Evolutionary conservation across 2,329 filamentous ascomycete genomes (phyloP), one percentile per base, ranked within the genome.

Genomic region (Clonostachys byssicola): DNA sequence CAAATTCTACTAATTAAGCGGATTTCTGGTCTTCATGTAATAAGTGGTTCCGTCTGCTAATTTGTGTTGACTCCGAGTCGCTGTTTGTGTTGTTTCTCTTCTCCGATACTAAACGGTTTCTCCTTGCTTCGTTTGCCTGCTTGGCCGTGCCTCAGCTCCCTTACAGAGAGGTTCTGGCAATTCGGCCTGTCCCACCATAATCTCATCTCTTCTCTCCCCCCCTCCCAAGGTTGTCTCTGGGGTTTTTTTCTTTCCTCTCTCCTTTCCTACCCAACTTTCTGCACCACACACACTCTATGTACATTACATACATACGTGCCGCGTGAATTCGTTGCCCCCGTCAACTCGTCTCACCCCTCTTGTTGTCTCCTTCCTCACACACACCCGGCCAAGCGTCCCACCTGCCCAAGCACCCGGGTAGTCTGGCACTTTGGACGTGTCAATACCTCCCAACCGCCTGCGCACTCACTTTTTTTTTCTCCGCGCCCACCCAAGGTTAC

Each of bases 311-410:
- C 38, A 35, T 42, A 35, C n/a, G 33, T 38, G 3, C 13, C 12
- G 12, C 33, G 20, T 23, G 45, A 34, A 40, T 12, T 17, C 16
- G 17, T n/a, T 14, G 12, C 16, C 40, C 23, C 16, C 40, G 13
- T 20, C 13, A 13, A 17, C 4, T 41, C 40, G 12, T 17, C 13
- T 41, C 40, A 17, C n/a, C 40, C 13, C 12, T 20, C 16, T 41
- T 41, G 40, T 41, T 41, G 40, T 57, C 55, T 46, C 56, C 52
- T 54, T 45, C 38, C 44, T 52, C 42, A 57, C 57, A 55, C 57
- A 56, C 47, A 52, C 55, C 56, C 56, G 54, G 53, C 40, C 14
- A 41, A 13, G 16, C 17, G 36, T 20, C 40, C 13, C 17, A 41
- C 12, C 16, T 41, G 6, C 40, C 40, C 16, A 13, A 17, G 13